phyloP scores from a whole-genome alignment of 1,284 basidiomycete genomes.

The Cutaneotrichosporon spelunceum region DNA sequence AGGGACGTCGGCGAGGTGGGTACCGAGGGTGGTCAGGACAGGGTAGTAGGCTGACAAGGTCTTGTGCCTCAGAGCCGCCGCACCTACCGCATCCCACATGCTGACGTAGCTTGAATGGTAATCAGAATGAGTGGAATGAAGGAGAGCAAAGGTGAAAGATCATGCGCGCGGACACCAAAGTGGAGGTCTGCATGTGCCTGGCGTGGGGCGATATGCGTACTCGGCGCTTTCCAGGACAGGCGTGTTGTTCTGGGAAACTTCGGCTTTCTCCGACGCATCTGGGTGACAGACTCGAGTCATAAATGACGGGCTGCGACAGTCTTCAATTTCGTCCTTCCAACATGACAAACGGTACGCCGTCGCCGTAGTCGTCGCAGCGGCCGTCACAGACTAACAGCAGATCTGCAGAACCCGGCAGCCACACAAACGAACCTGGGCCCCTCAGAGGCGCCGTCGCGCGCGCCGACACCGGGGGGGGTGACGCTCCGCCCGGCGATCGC shows the following conservation, averaged over 20 bases:
- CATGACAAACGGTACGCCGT: slow-evolving; percentile 1
- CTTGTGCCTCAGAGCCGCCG: slow-evolving; percentile 33
- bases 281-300: neutral
- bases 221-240: too few species aligned
- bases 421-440: slow-evolving; percentile 15
- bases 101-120: neutral
- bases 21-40: slow-evolving; percentile 26
- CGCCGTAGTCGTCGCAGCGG: too few species aligned
- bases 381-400: neutral
- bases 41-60: slow-evolving; percentile 45
- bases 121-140: neutral
- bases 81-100: neutral
- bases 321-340: neutral
- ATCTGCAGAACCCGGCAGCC: neutral
- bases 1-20: slow-evolving; percentile 17
- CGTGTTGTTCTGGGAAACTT: too few species aligned
- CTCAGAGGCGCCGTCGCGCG: slow-evolving; percentile 11
- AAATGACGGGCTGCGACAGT: neutral
- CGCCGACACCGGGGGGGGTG: slow-evolving; percentile 3
- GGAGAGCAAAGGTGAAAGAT: neutral
- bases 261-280: too few species aligned
- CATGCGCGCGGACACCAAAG: neutral
- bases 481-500: slow-evolving; percentile 34
- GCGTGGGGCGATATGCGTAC: too few species aligned
- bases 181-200: slow-evolving; percentile 3